Conservation (phyloP, 805 yeast species). For the Candida chauliodis region DNA sequence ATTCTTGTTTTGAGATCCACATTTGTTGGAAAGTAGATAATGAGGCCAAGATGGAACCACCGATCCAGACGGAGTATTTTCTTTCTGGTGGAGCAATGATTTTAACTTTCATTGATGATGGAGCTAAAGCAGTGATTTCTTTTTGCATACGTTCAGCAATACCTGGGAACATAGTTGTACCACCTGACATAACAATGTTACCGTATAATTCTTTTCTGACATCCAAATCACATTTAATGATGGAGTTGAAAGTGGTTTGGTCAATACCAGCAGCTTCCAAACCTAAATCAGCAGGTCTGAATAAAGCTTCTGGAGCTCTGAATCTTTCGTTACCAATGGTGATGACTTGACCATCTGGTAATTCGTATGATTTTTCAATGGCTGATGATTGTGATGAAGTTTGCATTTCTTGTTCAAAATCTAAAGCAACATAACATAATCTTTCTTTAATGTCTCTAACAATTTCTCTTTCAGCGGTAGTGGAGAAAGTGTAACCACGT, state of each 20-base stretch:
- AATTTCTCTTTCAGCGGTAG: slow-evolving; percentile 99
- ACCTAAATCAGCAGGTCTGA: slow-evolving; percentile 93
- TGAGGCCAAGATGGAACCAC: slow-evolving; percentile 99
- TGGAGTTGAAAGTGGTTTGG: slow-evolving; percentile 92
- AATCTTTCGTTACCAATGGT: slow-evolving; percentile 99
- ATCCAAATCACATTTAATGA: slow-evolving; percentile 98
- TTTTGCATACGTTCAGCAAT: slow-evolving; percentile 99
- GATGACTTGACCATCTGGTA: slow-evolving; percentile 99
- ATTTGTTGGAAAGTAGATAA: slow-evolving; percentile 99
- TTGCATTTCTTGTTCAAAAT: slow-evolving; percentile 99
- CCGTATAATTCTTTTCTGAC: slow-evolving; percentile 98
- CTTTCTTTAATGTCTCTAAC: slow-evolving; percentile 94
- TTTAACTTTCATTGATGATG: slow-evolving; percentile 99
- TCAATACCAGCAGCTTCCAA: slow-evolving; percentile 98
- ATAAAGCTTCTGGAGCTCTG: slow-evolving; percentile 99
- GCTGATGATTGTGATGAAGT: slow-evolving; percentile 98
- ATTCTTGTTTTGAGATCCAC: slow-evolving; percentile 99
- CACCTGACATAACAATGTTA: slow-evolving; percentile 99
- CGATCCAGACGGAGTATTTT: slow-evolving; percentile 99
- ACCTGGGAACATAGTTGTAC: slow-evolving; percentile 99
- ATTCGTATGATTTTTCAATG: slow-evolving; percentile 97
- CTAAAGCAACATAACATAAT: slow-evolving; percentile 98
- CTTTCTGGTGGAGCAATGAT: slow-evolving; percentile 99
- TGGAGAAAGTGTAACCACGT: slow-evolving; percentile 98
- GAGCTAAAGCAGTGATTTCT: slow-evolving; percentile 99